Evolutionary conservation across 768 basidiomycete species (phyloP), one percentile per base, ranked within the genome.

Genomic region (Phanerodontia chrysosporium): DNA sequence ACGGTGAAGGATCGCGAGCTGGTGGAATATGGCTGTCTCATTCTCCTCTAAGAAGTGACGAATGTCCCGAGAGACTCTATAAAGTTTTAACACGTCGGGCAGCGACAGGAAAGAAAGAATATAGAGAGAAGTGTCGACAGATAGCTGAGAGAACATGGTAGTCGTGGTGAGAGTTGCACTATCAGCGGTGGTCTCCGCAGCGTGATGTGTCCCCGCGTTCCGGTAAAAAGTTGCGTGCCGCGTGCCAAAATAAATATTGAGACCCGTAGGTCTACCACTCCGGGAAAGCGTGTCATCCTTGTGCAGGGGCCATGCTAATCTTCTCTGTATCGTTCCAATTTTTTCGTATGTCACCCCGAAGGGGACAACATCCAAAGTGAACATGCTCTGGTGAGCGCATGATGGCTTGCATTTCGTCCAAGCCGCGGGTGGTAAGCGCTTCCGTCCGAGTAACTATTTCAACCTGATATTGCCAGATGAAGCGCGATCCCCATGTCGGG

Each of bases 301-400:
- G 93, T 95, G 94, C 94, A 96, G 94, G 95, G 94, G 93, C 95
- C 91, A 96, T 96, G 94, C 94, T 95, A 95, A 96, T 95, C 94
- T 95, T 95, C 94, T 96, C 93, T 94, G 93, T 95, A 95, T 95
- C 90, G 92, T 94, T 95, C 90, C 92, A 93, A 94, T 90, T 92
- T 93, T 94, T 90, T 89, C 87, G 85, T 91, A 88, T 90, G 90
- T 86, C 87, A 87, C 90, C 86, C 86, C 86, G 85, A 88, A 89
- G 86, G 86, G 87, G 85, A 86, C 85, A 83, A 28, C 90, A 18
- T 18, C 95, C 93, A 93, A 95, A 95, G 94, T 92, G 92, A 45
- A 6, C 18, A 45, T 9, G 36, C 18, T 18, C 18, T 18, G 10
- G 7, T 18, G 8, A 45, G 44, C 22, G 44, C 16, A 18, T 18